A percentile compares a stretch with the other conserved stretches of the same genome.
phyloP scores from a whole-genome alignment of 176 grass and related monocot genomes.

The Oryza meridionalis region DNA sequence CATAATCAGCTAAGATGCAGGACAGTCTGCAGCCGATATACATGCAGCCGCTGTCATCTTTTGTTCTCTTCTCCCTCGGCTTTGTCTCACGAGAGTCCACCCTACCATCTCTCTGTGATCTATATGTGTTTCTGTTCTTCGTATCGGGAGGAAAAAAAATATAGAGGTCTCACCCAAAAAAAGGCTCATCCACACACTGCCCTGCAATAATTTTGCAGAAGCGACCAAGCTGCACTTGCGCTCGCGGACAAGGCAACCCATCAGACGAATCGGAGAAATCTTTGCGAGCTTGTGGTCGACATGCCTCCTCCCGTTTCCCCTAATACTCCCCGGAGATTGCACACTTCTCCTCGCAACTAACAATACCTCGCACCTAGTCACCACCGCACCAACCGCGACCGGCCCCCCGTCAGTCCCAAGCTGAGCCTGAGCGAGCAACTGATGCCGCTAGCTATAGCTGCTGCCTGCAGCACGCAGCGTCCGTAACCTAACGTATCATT shows the following conservation, averaged over 20 bases:
- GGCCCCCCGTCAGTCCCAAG: neutral
- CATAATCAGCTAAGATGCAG: neutral
- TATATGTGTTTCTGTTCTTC: neutral
- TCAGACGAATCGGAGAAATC: conserved; percentile 71
- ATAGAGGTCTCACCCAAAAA: conserved; percentile 29
- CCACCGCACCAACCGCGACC: neutral
- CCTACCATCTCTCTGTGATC: conserved; percentile 27
- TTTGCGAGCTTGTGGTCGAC: conserved; percentile 70
- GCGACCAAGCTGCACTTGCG: conserved; percentile 49
- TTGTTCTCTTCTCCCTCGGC: conserved; percentile 53
- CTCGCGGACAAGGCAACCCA: conserved; percentile 53
- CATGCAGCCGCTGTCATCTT: conserved; percentile 49
- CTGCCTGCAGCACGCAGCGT: neutral
- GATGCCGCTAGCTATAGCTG: neutral
- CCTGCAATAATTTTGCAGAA: conserved; percentile 62
- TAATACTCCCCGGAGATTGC: conserved; percentile 48
- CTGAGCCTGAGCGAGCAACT: neutral
- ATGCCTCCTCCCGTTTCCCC: conserved; percentile 48
- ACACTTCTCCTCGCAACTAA: conserved; percentile 42
- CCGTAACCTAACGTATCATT: conserved; percentile 23
- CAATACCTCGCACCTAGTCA: neutral
- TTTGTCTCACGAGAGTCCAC: conserved; percentile 39
- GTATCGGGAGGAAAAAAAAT: neutral
- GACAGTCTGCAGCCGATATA: no score
- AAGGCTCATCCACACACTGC: conserved; percentile 69